Evolutionary conservation across 768 basidiomycete genomes (phyloP).

Genomic region (Mycena maculata): DNA sequence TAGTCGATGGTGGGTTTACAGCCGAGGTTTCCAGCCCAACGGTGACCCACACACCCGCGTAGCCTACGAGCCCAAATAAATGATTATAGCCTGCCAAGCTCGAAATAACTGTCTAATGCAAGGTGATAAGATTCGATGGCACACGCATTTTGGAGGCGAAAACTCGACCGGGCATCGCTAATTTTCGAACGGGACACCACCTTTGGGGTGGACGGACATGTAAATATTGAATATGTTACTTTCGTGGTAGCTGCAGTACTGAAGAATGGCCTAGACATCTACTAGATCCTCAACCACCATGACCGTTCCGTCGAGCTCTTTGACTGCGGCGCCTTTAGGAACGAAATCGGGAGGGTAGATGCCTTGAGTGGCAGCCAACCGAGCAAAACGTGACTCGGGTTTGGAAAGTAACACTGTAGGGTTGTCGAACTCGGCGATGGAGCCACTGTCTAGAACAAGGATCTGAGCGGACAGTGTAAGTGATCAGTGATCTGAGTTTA

Average conservation of each 20-base stretch:
- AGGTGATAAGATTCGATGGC: too few species aligned
- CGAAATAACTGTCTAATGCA: too few species aligned
- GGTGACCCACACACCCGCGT: too few species aligned
- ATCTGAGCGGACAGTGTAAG: slow-evolving; percentile 8
- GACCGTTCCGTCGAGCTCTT: slow-evolving; percentile 6
- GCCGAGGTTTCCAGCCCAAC: too few species aligned
- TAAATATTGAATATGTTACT: neutral
- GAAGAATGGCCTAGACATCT: slow-evolving; percentile 11
- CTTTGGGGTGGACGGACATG: too few species aligned
- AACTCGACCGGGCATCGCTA: too few species aligned
- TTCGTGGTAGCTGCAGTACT: neutral
- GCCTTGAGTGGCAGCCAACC: slow-evolving; percentile 25
- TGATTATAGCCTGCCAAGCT: too few species aligned
- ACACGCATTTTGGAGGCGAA: too few species aligned
- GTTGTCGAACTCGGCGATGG: slow-evolving; percentile 25
- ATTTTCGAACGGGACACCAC: too few species aligned
- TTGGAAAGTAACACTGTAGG: slow-evolving; percentile 19
- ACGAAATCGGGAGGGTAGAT: slow-evolving; percentile 27
- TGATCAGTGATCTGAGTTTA: neutral
- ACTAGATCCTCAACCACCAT: slow-evolving; percentile 20
- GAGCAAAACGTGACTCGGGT: slow-evolving; percentile 26
- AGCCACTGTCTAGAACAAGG: slow-evolving; percentile 23
- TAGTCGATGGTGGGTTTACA: too few species aligned
- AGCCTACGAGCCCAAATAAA: too few species aligned
- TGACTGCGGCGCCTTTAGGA: slow-evolving; percentile 10